These are phyloP conservation scores for Schwanniomyces polymorphus DNA, from an alignment of 805 yeast species.

Conservation along the genomic window DNA sequence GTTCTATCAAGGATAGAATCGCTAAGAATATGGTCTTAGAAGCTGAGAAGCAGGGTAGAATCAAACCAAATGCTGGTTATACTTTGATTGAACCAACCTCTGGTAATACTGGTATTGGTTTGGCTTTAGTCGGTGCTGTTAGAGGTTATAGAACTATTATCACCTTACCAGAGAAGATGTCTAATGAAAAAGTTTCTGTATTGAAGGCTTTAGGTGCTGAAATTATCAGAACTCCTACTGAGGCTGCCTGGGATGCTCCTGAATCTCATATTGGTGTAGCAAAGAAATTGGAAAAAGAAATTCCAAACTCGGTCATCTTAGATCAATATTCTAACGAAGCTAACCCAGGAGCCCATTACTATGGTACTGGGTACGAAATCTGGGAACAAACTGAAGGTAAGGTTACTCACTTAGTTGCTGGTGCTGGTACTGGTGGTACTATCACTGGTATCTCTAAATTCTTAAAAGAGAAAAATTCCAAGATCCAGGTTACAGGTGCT, in stretches of 20 bases:
- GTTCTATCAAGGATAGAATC: conserved; percentile 86
- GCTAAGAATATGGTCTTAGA: conserved; percentile 85
- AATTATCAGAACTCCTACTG: conserved; percentile 87
- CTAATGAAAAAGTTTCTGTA: conserved; percentile 85
- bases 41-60: conserved; percentile 74
- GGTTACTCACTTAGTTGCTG: conserved; percentile 76
- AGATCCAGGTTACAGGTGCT: conserved; percentile 69
- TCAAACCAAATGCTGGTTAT: conserved; percentile 67
- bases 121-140: conserved; percentile 84
- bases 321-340: conserved; percentile 80
- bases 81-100: conserved; percentile 88
- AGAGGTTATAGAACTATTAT: conserved; percentile 84
- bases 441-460: conserved; percentile 86
- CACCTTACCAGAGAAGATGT: conserved; percentile 89
- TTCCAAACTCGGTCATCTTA: conserved; percentile 79
- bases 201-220: conserved; percentile 89
- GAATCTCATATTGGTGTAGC: conserved; percentile 92
- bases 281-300: conserved; percentile 72
- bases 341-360: conserved; percentile 83
- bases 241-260: conserved; percentile 91
- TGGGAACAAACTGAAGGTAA: conserved; percentile 77
- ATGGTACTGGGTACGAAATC: conserved; percentile 82
- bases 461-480: conserved; percentile 68
- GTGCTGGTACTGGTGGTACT: conserved; percentile 97
- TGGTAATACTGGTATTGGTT: conserved; percentile 90